Evolutionary conservation across 1,139 yeast species (phyloP).

Genomic region (Protomyces pachydermus): DNA sequence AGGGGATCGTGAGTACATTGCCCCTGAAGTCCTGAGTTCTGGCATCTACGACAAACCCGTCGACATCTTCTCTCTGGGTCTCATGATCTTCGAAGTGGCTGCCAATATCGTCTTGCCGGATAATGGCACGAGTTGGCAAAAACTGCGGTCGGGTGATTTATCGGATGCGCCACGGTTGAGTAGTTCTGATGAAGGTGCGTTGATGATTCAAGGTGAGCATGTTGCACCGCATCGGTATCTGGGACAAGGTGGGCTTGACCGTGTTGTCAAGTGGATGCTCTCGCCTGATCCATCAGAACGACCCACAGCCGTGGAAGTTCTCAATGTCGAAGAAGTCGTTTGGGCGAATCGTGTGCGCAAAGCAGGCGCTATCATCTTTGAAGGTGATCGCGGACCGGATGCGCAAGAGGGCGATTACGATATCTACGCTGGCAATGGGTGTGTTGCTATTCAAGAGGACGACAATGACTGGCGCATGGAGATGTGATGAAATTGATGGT

Average conservation of each 20-base stretch:
- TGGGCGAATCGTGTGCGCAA: slow-evolving; percentile 77
- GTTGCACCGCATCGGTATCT: slow-evolving; percentile 21
- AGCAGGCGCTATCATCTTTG: slow-evolving; percentile 93
- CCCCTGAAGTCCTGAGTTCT: slow-evolving; percentile 85
- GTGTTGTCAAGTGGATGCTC: slow-evolving; percentile 81
- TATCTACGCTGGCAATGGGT: slow-evolving; percentile 26
- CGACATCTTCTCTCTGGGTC: slow-evolving; percentile 86
- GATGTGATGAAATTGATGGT: slow-evolving; percentile 26
- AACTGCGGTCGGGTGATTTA: slow-evolving; percentile 87
- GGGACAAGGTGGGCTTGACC: slow-evolving; percentile 53
- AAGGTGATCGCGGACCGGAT: slow-evolving; percentile 90
- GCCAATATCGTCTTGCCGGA: slow-evolving; percentile 94
- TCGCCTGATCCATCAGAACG: slow-evolving; percentile 78
- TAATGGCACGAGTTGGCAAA: slow-evolving; percentile 96
- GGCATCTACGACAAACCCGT: slow-evolving; percentile 87
- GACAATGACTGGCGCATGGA: slow-evolving; percentile 36
- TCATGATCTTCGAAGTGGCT: slow-evolving; percentile 89
- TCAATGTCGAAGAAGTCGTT: slow-evolving; percentile 66
- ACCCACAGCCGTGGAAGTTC: slow-evolving; percentile 68
- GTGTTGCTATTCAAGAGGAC: slow-evolving; percentile 32
- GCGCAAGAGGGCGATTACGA: slow-evolving; percentile 6
- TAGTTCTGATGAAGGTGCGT: slow-evolving; percentile 9
- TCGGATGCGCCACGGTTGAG: slow-evolving; percentile 56
- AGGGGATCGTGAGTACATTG: slow-evolving; percentile 95
- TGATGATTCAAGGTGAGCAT: slow-evolving; percentile 5